Percentiles rank a stretch among this genome's conserved stretches.
These are phyloP conservation scores for Xylaria sp. DNA, from an alignment of 2,329 filamentous ascomycete genomes.

Conservation along the genomic window DNA sequence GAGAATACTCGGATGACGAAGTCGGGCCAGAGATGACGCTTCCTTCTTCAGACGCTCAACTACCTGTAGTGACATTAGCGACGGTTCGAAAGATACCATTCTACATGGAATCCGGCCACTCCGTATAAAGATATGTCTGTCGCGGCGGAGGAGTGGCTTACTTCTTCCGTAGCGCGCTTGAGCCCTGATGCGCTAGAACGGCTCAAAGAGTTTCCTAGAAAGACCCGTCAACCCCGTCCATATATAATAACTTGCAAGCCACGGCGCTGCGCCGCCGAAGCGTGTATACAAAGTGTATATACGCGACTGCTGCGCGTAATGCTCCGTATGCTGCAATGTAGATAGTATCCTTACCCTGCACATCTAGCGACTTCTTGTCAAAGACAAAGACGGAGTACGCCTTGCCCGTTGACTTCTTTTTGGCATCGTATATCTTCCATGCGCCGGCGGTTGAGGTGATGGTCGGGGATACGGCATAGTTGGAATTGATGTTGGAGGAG, in stretches of 20 bases:
- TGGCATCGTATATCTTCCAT: slow-evolving; percentile 97
- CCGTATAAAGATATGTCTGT: background rate
- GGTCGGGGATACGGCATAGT: slow-evolving; percentile 80
- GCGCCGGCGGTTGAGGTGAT: slow-evolving; percentile 82
- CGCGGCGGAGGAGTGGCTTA: slow-evolving; percentile 5
- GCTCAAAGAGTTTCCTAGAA: slow-evolving; percentile 56
- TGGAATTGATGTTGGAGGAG: slow-evolving; percentile 85
- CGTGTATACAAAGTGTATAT: no score
- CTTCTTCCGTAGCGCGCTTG: slow-evolving; percentile 84
- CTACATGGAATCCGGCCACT: background rate
- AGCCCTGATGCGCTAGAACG: slow-evolving; percentile 67
- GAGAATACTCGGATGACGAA: slow-evolving; percentile 88
- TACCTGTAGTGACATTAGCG: slow-evolving; percentile 42
- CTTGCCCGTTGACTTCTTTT: slow-evolving; percentile 93
- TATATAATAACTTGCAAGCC: background rate
- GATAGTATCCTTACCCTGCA: slow-evolving; percentile 49
- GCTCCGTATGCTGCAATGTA: background rate
- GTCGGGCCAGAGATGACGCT: slow-evolving; percentile 81
- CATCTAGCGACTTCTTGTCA: slow-evolving; percentile 83
- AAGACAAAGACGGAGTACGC: slow-evolving; percentile 91
- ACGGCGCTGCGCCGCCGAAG: background rate
- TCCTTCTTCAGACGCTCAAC: slow-evolving; percentile 90
- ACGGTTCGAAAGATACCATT: background rate
- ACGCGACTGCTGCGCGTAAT: background rate
- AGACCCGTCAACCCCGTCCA: slow-evolving; percentile 1